Evolutionary conservation across 23 red algal species (phyloP), one percentile per base, ranked within the genome.

Genomic region (Rhodosorus marinus): DNA sequence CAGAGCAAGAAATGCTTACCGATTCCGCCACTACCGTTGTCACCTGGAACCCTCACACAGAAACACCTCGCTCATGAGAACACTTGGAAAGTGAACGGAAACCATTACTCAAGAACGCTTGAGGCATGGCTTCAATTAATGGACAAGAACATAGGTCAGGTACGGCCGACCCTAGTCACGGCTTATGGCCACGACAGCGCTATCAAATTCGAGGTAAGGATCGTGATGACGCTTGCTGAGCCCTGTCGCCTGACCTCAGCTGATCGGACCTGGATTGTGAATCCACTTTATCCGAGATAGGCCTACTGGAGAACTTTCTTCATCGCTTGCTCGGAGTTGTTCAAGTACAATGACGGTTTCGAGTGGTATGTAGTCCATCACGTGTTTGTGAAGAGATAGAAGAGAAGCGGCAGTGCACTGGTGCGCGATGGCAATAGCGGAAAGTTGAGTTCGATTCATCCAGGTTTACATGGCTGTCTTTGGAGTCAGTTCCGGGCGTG

Each of bases 271-370:
- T n/a, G n/a, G n/a, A n/a, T n/a, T n/a, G n/a, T n/a, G n/a, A n/a
- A n/a, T n/a, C n/a, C n/a, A n/a, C n/a, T n/a, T n/a, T n/a, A n/a
- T n/a, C n/a, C n/a, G n/a, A n/a, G n/a, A n/a, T n/a, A n/a, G 55
- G 72, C 73, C 32, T 98, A 98, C 58, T 98, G 90, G 90, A 51
- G 90, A n/a, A 98, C 81, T 0, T 98, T 98, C 51, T 98, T 74
- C 60, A 53, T 98, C 38, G 45, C 78, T 1, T 76, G 74, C 35
- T 79, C 90, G n/a, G 90, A 98, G 35, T 46, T 98, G 48, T 98
- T 75, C 26, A 74, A 60, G 9, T 98, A 75, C 54, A 57, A 80
- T 47, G 46, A 60, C 52, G 90, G 90, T 0, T 58, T 81, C 25
- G 72, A 98, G 46, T 98, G 90, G 90, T 71, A 69, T 56, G 78